Percentiles rank a stretch among this genome's conserved stretches.
These are phyloP conservation scores for Penicillium sp. DNA, from an alignment of 2,329 filamentous ascomycete genomes.

Conservation along the genomic window DNA sequence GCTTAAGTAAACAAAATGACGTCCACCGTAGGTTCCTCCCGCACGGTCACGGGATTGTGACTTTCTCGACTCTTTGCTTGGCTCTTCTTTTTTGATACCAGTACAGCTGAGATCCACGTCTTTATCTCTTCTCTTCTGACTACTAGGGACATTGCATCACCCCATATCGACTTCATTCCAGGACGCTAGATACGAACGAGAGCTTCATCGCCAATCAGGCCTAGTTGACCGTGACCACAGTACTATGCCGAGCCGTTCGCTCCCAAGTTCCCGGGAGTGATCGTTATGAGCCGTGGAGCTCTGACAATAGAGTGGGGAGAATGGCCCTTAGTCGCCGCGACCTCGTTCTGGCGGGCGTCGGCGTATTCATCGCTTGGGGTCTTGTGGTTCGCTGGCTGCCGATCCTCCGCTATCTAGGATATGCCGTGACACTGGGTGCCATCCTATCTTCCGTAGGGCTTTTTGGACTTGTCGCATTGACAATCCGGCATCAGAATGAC, in stretches of 20 bases:
- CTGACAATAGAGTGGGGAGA: slow-evolving; percentile 48
- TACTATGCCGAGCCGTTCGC: slow-evolving; percentile 18
- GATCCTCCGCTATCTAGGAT: slow-evolving; percentile 76
- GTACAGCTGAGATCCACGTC: not conserved
- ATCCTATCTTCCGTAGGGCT: slow-evolving; percentile 56
- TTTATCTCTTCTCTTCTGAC: not conserved
- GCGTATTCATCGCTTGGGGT: slow-evolving; percentile 76
- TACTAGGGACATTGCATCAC: not conserved
- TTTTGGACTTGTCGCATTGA: slow-evolving; percentile 61
- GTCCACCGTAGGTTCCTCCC: slow-evolving; percentile 9
- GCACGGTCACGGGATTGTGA: slow-evolving; percentile 24
- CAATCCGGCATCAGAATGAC: slow-evolving; percentile 43
- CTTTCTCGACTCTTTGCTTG: slow-evolving; percentile 9
- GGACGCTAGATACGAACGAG: not conserved
- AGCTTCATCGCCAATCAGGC: not conserved
- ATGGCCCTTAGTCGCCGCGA: slow-evolving; percentile 50
- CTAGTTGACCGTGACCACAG: slow-evolving; percentile 6
- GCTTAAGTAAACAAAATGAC: slow-evolving; percentile 32
- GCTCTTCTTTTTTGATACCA: not conserved
- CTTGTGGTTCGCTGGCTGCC: slow-evolving; percentile 81
- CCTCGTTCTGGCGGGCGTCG: slow-evolving; percentile 43
- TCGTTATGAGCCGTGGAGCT: slow-evolving; percentile 37
- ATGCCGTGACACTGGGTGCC: slow-evolving; percentile 75
- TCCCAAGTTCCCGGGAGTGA: slow-evolving; percentile 22
- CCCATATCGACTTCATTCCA: not conserved